Evolutionary conservation across 495 filamentous ascomycete species (phyloP).

Genomic region (Lasiosphaeria hispida): DNA sequence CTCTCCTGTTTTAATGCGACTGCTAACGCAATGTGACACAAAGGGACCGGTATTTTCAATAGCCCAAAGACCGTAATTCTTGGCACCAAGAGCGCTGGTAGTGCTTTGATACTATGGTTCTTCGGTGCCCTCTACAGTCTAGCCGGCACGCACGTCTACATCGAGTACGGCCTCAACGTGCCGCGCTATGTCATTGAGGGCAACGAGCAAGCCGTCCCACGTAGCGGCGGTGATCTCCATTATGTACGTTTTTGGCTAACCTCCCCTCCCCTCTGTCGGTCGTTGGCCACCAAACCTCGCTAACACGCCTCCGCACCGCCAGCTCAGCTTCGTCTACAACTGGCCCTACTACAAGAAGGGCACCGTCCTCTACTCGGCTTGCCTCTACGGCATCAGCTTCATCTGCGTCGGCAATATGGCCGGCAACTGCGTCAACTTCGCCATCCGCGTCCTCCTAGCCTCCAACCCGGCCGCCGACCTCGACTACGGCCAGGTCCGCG

Average conservation of each 20-base stretch:
- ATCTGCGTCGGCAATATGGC: conserved; percentile 51
- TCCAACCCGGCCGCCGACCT: too few relatives aligned
- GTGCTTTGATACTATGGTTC: conserved; percentile 40
- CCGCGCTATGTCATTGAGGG: conserved; percentile 38
- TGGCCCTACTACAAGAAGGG: too few relatives aligned
- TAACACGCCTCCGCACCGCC: too few relatives aligned
- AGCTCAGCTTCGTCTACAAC: conserved; percentile 49
- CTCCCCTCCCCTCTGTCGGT: background rate
- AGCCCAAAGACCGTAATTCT: conserved; percentile 33
- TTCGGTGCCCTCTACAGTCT: conserved; percentile 34
- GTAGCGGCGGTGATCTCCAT: conserved; percentile 53
- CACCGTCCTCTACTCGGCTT: conserved; percentile 36
- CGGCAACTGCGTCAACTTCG: too few relatives aligned
- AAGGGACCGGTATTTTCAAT: conserved; percentile 42
- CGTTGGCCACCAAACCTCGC: background rate
- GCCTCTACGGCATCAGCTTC: conserved; percentile 46
- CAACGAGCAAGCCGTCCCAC: conserved; percentile 34
- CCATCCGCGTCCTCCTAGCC: too few relatives aligned
- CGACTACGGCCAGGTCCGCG: conserved; percentile 30
- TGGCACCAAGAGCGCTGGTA: conserved; percentile 37
- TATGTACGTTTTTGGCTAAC: conserved; percentile 37
- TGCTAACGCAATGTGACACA: too few relatives aligned
- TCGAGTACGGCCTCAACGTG: conserved; percentile 45
- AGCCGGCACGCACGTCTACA: conserved; percentile 37
- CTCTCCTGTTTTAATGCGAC: too few relatives aligned